Percentiles rank a stretch among this genome's conserved stretches.
phyloP scores from a whole-genome alignment of 2,329 filamentous ascomycete genomes.

The Pyricularia sp. region DNA sequence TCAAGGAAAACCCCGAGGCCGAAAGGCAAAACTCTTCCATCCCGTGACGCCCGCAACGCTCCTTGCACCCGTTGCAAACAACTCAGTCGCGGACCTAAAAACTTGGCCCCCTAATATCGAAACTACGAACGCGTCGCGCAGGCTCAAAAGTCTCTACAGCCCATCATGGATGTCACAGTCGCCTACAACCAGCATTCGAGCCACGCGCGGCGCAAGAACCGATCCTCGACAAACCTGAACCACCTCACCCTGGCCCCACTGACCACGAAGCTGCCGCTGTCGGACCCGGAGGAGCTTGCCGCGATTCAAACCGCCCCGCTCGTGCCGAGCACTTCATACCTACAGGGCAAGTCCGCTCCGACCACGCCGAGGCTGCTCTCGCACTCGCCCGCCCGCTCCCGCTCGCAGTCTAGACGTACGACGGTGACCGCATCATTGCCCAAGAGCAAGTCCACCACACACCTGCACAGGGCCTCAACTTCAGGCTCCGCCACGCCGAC shows the following conservation, averaged over 20 bases:
- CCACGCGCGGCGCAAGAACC: slow-evolving; percentile 46
- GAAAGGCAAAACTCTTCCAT: background rate
- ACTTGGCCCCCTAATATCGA: background rate
- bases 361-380: slow-evolving; percentile 55
- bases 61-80: background rate
- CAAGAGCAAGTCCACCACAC: slow-evolving; percentile 56
- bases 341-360: slow-evolving; percentile 53
- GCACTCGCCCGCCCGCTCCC: slow-evolving; percentile 42
- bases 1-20: background rate
- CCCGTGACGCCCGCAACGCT: background rate
- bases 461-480: slow-evolving; percentile 27
- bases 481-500: slow-evolving; percentile 15
- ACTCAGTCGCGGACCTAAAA: background rate
- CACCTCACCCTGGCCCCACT: slow-evolving; percentile 55
- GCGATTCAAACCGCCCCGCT: slow-evolving; percentile 19
- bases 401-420: slow-evolving; percentile 30
- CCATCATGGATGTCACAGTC: slow-evolving; percentile 15
- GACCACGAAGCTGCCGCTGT: slow-evolving; percentile 50
- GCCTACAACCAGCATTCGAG: slow-evolving; percentile 52
- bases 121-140: background rate
- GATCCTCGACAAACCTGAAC: slow-evolving; percentile 48
- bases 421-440: slow-evolving; percentile 18
- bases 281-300: slow-evolving; percentile 38
- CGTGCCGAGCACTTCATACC: slow-evolving; percentile 37
- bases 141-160: background rate